Percentiles rank a stretch among this genome's conserved stretches.
Evolutionary conservation across 2,329 filamentous ascomycete genomes (phyloP).

Genomic region (Apiospora koreana): DNA sequence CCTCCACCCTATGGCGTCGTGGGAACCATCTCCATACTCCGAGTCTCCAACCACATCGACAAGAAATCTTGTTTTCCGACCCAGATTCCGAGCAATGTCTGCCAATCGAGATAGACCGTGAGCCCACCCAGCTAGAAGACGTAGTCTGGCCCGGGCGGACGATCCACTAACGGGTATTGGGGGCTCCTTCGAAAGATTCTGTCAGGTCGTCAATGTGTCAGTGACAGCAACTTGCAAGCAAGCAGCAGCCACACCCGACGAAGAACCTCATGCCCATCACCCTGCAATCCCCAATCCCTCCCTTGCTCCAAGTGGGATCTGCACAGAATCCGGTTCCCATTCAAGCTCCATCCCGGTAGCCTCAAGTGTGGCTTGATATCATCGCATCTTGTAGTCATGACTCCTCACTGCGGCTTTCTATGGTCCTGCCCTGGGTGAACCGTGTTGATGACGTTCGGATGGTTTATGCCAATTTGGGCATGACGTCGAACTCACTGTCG

Average conservation of each 20-base stretch:
- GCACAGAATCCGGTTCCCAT: neutral
- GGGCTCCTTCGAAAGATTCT: neutral
- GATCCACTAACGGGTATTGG: neutral
- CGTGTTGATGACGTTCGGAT: slow-evolving; percentile 15
- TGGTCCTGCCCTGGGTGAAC: slow-evolving; percentile 1
- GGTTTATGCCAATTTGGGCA: slow-evolving; percentile 10
- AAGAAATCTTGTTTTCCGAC: slow-evolving; percentile 17
- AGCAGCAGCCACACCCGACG: neutral
- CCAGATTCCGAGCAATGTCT: slow-evolving; percentile 4
- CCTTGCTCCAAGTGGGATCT: slow-evolving; percentile 4
- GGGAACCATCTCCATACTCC: neutral
- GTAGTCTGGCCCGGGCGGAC: neutral
- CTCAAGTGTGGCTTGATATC: slow-evolving; percentile 19
- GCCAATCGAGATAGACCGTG: neutral
- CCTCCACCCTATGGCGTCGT: slow-evolving; percentile 10
- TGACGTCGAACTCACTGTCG: slow-evolving; percentile 13
- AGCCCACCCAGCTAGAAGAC: neutral
- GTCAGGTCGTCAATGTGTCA: neutral
- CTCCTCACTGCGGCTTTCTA: neutral
- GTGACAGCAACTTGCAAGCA: neutral
- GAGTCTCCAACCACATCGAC: neutral
- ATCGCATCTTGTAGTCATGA: slow-evolving; percentile 6
- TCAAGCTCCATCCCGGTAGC: slow-evolving; percentile 9
- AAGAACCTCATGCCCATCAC: neutral
- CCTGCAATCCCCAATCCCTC: neutral